Evolutionary conservation across 176 grass and related monocot species (phyloP).

Genomic region (Oryza glaberrima): DNA sequence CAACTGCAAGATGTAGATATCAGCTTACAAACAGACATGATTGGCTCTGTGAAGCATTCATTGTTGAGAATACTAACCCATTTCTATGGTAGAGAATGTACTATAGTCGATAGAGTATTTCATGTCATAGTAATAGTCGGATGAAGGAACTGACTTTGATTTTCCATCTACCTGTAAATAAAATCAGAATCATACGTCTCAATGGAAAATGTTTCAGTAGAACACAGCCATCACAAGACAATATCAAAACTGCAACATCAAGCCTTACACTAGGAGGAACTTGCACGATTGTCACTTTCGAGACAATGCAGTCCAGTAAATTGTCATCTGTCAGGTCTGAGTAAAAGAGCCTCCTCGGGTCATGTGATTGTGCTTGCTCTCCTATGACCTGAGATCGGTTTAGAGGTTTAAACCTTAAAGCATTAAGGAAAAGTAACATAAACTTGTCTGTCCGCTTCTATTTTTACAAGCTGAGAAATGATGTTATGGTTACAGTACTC

Average conservation of each 20-base stretch:
- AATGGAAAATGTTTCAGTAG: conserved; percentile 38
- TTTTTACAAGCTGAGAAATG: conserved; percentile 23
- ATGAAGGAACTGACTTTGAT: conserved; percentile 54
- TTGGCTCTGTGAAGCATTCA: background rate
- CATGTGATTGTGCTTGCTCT: conserved; percentile 69
- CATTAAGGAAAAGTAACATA: conserved; percentile 32
- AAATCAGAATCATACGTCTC: conserved; percentile 36
- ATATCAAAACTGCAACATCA: conserved; percentile 43
- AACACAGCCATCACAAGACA: conserved; percentile 36
- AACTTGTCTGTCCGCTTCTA: conserved; percentile 26
- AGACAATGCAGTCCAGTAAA: conserved; percentile 83
- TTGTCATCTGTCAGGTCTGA: conserved; percentile 91
- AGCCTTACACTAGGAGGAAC: conserved; percentile 63
- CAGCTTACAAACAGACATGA: conserved; percentile 20
- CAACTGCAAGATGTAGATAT: conserved; percentile 21
- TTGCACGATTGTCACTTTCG: conserved; percentile 74
- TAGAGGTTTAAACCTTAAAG: conserved; percentile 44
- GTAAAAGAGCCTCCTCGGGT: conserved; percentile 84
- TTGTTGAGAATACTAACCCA: conserved; percentile 48
- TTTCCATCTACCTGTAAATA: conserved; percentile 52
- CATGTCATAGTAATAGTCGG: conserved; percentile 91
- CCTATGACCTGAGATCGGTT: conserved; percentile 69
- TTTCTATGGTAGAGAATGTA: conserved; percentile 72
- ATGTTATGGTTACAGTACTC: background rate
- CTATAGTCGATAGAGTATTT: conserved; percentile 85